Evolutionary conservation across 345 rosid species (phyloP), one percentile per base, ranked within the genome.

Genomic region (Alliaria petiolata): DNA sequence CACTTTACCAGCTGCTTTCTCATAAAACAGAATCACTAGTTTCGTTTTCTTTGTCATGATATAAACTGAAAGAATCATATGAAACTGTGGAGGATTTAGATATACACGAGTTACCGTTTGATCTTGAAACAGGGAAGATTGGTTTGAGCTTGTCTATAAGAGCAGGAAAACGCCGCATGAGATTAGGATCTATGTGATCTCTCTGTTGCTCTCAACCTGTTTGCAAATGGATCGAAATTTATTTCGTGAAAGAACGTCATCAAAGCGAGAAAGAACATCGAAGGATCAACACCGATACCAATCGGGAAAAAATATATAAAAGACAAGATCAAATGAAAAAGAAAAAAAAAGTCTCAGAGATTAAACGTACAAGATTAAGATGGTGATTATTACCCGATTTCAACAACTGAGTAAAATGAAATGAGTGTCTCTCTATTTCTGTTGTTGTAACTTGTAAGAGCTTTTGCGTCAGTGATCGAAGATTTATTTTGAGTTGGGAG

Each of bases 41-140:
- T 57, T 20, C 38, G 8, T 9, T 74, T 49, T 38, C 54, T 74
- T 49, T n/a, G 0, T 60, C 4, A 30, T 30, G 6, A 15, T 0
- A n/a, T n/a, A 44, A 67, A 34, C 16, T 22, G n/a, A n/a, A n/a
- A n/a, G n/a, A n/a, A 30, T 25, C 36, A 22, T 22, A 35, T 3
- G 58, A 38, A 65, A 39, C n/a, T n/a, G 39, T 12, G 6, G 1
- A 14, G 38, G 25, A 17, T 35, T 43, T 7, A 25, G 49, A 33
- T 33, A n/a, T n/a, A 14, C 13, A 52, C 0, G 43, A 22, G 45
- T 59, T 79, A 81, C 85, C 89, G 33, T 81, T 67, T 74, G 84
- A 69, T 76, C 82, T 63, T 46, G 74, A 45, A 28, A 57, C 52
- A 10, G 75, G 50, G 44, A 70, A 62, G 55, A 79, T 35, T 15